Conservation (phyloP, 2,329 filamentous ascomycete genomes). For the Xenosphaeropsis pyriputrescens region DNA sequence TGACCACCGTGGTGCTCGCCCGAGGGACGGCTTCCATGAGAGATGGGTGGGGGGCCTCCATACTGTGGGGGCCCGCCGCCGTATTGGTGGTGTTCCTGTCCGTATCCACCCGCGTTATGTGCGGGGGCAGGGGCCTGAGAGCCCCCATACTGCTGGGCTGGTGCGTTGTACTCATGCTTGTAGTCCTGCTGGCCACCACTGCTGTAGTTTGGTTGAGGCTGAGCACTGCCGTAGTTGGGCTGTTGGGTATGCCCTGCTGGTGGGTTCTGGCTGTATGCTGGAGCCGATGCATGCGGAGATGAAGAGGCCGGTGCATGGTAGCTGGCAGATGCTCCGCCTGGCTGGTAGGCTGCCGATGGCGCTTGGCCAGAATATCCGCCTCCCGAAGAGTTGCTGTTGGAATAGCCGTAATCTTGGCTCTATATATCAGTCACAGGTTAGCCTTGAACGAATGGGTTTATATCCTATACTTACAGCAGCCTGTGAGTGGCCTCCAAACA, state of each 20-base stretch:
- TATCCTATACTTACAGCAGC: slow-evolving; percentile 3
- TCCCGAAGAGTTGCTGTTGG: slow-evolving; percentile 24
- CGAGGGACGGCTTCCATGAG: not conserved
- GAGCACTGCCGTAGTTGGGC: not conserved
- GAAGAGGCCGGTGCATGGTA: not conserved
- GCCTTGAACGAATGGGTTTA: not conserved
- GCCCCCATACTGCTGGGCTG: slow-evolving; percentile 7
- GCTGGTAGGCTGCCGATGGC: slow-evolving; percentile 46
- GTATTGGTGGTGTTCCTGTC: slow-evolving; percentile 1
- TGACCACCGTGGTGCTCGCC: not conserved
- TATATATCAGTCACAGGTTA: slow-evolving; percentile 15
- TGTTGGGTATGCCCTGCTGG: not conserved
- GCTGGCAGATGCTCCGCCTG: slow-evolving; percentile 9
- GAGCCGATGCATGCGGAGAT: not conserved
- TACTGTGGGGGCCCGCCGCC: slow-evolving; percentile 1
- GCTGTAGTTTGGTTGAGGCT: not conserved
- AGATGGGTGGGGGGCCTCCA: not conserved
- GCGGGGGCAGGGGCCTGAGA: slow-evolving; percentile 1
- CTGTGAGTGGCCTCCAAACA: slow-evolving; percentile 10
- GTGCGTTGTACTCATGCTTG: slow-evolving; percentile 6
- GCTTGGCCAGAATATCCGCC: slow-evolving; percentile 45
- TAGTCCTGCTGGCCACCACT: not conserved
- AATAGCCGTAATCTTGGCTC: slow-evolving; percentile 49
- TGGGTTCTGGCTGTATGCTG: not conserved
- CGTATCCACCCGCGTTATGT: not conserved